phyloP scores from a whole-genome alignment of 495 filamentous ascomycete species.

The Parathielavia hyrcaniae region DNA sequence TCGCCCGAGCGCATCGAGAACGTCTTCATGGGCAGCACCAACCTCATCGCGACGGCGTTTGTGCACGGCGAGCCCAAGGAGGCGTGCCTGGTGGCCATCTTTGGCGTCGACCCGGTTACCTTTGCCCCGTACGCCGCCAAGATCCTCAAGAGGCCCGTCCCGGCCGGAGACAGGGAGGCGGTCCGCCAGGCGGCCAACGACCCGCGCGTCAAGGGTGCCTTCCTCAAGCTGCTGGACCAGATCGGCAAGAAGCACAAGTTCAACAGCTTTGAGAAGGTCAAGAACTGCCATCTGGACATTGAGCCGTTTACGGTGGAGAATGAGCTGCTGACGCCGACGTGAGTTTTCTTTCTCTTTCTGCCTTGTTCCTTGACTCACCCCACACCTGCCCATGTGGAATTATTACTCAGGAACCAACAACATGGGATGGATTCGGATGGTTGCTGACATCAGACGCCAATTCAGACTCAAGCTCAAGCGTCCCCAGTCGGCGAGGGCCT shows the following conservation, averaged over 20 bases:
- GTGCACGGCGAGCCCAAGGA: conserved; percentile 88
- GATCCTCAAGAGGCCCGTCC: conserved; percentile 61
- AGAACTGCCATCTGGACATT: conserved; percentile 64
- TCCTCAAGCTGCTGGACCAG: conserved; percentile 71
- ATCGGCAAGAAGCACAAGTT: conserved; percentile 81
- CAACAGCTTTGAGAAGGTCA: conserved; percentile 80
- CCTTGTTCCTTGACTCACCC: neutral
- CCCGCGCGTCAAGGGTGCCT: conserved; percentile 61
- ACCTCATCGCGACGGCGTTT: conserved; percentile 70
- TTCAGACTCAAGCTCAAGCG: conserved; percentile 88
- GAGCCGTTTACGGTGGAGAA: conserved; percentile 96
- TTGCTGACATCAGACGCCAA: neutral
- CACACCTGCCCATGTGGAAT: neutral
- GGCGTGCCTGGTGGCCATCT: conserved; percentile 76
- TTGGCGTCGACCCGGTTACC: conserved; percentile 73
- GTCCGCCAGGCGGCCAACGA: conserved; percentile 62
- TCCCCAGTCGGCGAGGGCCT: conserved; percentile 75
- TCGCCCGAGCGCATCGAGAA: conserved; percentile 97
- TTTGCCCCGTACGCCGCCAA: conserved; percentile 76
- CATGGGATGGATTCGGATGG: neutral
- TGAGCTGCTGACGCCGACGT: conserved; percentile 93
- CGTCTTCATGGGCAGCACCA: conserved; percentile 74
- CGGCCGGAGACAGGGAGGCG: conserved; percentile 54
- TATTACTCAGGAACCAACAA: no score
- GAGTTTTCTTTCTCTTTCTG: conserved; percentile 43